A percentile compares a stretch with the other conserved stretches of the same genome.
phyloP scores from a whole-genome alignment of 306 rosid genomes.

The Echinosophora koreensis region DNA sequence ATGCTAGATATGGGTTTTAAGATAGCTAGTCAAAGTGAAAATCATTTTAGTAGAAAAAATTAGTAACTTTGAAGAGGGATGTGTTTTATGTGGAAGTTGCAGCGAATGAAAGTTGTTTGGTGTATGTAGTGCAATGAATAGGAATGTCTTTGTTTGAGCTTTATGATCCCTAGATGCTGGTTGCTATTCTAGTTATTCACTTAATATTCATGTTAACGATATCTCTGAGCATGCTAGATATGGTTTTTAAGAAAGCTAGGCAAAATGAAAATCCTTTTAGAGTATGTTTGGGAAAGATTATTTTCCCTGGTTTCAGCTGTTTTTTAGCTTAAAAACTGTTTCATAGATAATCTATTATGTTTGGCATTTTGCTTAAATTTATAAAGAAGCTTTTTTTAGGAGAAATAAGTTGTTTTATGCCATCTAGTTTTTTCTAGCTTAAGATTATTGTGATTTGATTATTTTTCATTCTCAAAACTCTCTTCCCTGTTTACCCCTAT shows the following conservation, averaged over 20 bases:
- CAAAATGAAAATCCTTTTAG: not conserved
- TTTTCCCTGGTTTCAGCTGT: too few species aligned
- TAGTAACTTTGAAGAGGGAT: not conserved
- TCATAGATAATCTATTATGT: too few species aligned
- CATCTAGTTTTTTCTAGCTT: too few species aligned
- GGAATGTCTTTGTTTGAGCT: not conserved
- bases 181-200: constrained; percentile 7
- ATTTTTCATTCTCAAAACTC: too few species aligned
- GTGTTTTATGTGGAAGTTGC: constrained; percentile 12
- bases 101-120: not conserved
- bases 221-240: not conserved
- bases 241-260: constrained; percentile 23
- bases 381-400: too few species aligned
- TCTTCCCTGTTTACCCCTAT: too few species aligned
- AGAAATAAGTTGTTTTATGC: too few species aligned
- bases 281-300: too few species aligned
- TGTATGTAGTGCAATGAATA: not conserved
- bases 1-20: constrained; percentile 6
- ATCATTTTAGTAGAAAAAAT: not conserved
- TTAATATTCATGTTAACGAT: not conserved
- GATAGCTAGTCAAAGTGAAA: constrained; percentile 9
- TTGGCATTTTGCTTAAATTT: too few species aligned
- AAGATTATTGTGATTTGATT: too few species aligned
- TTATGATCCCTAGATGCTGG: not conserved
- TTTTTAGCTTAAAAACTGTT: too few species aligned